phyloP scores from a whole-genome alignment of 345 rosid species.

The Arabidopsis thaliana region TAIR10.1 NC_003070.9:11450501-11451000 shows the following conservation, averaged over 20 bases:
- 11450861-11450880: constrained; percentile 52
- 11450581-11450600: constrained; percentile 31
- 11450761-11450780: neutral
- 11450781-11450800: neutral
- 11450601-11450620: neutral
- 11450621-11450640: neutral
- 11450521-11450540: constrained; percentile 12
- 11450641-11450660: neutral
- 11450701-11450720: neutral
- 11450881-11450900: constrained; percentile 44
- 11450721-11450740: neutral
- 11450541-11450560: neutral
- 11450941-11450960: constrained; percentile 53
- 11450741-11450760: neutral
- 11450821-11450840: constrained; percentile 46
- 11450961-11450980: constrained; percentile 51
- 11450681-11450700: neutral
- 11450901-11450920: constrained; percentile 38
- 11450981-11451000: constrained; percentile 65
- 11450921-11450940: constrained; percentile 50
- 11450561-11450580: constrained; percentile 27
- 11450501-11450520: constrained; percentile 24
- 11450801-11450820: no score
- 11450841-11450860: constrained; percentile 56
- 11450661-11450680: neutral